Conservation (phyloP, 1,139 yeast species). For the Taphrina confusa region DNA sequence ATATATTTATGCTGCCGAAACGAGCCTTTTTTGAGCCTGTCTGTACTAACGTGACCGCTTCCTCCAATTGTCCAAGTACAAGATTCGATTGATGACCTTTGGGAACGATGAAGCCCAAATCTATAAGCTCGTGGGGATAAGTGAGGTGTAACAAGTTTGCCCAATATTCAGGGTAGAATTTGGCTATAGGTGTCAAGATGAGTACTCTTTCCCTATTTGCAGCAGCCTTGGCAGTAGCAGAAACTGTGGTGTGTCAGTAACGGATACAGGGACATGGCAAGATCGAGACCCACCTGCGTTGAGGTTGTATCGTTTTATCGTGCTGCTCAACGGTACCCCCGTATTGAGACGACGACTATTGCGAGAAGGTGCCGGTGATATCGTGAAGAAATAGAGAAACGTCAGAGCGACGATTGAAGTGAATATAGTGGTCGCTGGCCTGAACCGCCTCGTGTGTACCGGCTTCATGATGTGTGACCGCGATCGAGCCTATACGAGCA, state of each 20-base stretch:
- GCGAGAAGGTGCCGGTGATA: constrained; percentile 6
- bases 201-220: constrained; percentile 74
- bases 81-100: constrained; percentile 74
- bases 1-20: constrained; percentile 76
- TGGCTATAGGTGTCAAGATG: constrained; percentile 83
- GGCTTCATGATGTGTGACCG: constrained; percentile 9
- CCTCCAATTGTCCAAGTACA: constrained; percentile 69
- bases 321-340: constrained; percentile 26
- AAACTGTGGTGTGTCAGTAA: not conserved
- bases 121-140: constrained; percentile 82
- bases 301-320: constrained; percentile 26
- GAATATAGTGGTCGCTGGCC: constrained; percentile 23
- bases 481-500: too few species aligned
- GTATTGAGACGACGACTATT: constrained; percentile 15
- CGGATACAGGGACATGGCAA: not conserved
- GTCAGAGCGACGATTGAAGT: constrained; percentile 12
- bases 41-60: constrained; percentile 70
- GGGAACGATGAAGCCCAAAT: constrained; percentile 89
- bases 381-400: constrained; percentile 26
- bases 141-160: constrained; percentile 67
- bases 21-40: constrained; percentile 58
- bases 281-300: constrained; percentile 10
- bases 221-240: constrained; percentile 26
- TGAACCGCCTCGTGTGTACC: constrained; percentile 10
- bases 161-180: constrained; percentile 85